Evolutionary conservation across 1,284 basidiomycete species (phyloP), one percentile per base, ranked within the genome.

Genomic region (Coniferiporia sulphurascens): DNA sequence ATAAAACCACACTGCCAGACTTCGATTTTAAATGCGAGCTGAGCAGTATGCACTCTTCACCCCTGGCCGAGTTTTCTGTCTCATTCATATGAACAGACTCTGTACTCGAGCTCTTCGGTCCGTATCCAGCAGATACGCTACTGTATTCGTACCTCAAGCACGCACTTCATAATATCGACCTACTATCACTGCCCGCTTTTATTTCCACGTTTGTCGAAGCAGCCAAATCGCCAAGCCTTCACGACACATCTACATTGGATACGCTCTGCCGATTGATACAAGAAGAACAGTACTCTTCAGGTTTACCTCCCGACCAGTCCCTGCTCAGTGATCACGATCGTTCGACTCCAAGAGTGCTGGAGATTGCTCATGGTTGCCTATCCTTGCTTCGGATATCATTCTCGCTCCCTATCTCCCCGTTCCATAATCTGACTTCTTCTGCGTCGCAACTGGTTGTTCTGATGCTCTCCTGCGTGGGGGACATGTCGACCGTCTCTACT

Each of bases 201-300:
- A 76, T 88, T 5, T 68, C 82, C 4, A 83, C 83, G 2, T 81
- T 82, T 61, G 69, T 82, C 9, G 72, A 70, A 15, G 75, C 75
- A 4, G 73, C 73, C 34, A 72, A 72, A 35, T 76, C 77, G 9
- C 68, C 72, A 21, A 73, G 84, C 41, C 66, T 89, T 34, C 85
- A 86, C 63, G 76, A 82, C 44, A 73, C 79, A 8, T 78, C 83
- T 0, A 90, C 87, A 1, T 74, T 91, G 43, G 82, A 88, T 66
- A 79, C 80, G 65, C 79, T 91, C 8, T 89, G 86, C 69, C 79
- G 80, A 50, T 75, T 84, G 44, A 83, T 81, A 5, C 72, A 89
- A 48, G 80, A 87, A 57, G 74, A 74, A 2, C 83, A 87, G 67
- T 84, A 86, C 66, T 72, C 80, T 12, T 79, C 82, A 27, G 80